Conservation (phyloP, 2,329 filamentous ascomycete species). For the Fusarium lyarnte region DNA sequence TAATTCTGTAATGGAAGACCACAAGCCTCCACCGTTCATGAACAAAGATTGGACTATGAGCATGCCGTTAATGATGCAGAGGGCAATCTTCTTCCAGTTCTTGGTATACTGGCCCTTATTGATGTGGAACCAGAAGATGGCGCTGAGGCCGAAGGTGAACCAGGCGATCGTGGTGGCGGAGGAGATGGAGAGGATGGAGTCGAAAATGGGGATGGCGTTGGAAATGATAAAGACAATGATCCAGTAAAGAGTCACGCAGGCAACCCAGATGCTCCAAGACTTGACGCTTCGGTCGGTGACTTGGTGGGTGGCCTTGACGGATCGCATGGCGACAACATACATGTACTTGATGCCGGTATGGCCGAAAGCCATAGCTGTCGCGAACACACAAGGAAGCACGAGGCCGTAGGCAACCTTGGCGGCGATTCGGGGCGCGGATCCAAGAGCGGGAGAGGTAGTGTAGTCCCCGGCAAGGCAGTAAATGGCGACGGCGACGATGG, state of each 20-base stretch:
- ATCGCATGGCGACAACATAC: slow-evolving; percentile 46
- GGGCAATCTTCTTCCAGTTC: slow-evolving; percentile 34
- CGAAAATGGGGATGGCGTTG: slow-evolving; percentile 50
- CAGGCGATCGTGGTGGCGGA: slow-evolving; percentile 49
- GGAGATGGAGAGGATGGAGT: slow-evolving; percentile 50
- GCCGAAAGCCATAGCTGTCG: slow-evolving; percentile 46
- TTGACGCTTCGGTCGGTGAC: slow-evolving; percentile 46
- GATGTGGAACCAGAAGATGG: slow-evolving; percentile 49
- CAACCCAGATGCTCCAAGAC: slow-evolving; percentile 49
- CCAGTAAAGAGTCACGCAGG: slow-evolving; percentile 47
- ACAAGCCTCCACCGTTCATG: slow-evolving; percentile 50
- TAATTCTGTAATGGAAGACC: slow-evolving; percentile 45
- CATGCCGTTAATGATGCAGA: slow-evolving; percentile 40
- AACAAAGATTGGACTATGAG: slow-evolving; percentile 46
- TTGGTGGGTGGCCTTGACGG: slow-evolving; percentile 45
- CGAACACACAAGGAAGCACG: slow-evolving; percentile 45
- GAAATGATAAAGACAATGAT: slow-evolving; percentile 46
- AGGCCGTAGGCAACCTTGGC: slow-evolving; percentile 49
- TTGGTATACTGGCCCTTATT: slow-evolving; percentile 40
- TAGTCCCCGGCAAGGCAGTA: slow-evolving; percentile 48
- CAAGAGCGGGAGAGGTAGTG: slow-evolving; percentile 47
- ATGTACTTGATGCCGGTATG: slow-evolving; percentile 48
- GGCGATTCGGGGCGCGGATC: slow-evolving; percentile 45
- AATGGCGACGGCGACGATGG: slow-evolving; percentile 46
- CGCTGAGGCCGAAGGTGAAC: slow-evolving; percentile 49